Evolutionary conservation across 495 filamentous ascomycete genomes (phyloP), one percentile per base, ranked within the genome.

Genomic region (Aspergillus asperescens): DNA sequence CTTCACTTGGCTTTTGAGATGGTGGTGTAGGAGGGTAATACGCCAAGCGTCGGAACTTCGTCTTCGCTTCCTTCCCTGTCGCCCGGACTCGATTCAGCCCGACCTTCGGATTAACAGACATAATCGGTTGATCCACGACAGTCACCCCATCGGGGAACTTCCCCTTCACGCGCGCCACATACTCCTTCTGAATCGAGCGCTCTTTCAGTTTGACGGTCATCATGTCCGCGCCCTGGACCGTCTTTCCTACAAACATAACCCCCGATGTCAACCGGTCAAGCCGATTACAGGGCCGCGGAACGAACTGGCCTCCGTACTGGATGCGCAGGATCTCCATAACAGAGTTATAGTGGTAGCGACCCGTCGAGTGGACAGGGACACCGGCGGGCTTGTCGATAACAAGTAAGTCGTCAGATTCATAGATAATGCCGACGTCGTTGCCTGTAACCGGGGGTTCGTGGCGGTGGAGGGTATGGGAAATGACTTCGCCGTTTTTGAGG

Each of bases 301-400:
- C 73, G 69, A 80, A 95, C 7, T 72, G 71, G n/a, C 77, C 67
- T 7, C 81, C 77, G 45, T 89, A 76, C 62, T 95, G 85, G 3
- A 86, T 75, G 54, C 87, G 85, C 78, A 98, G 83, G 56, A 98
- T 95, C 73, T 98, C 92, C 18, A 95, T 77, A 34, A 98, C 77
- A 1, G 88, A 87, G 68, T 98, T 97, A 75, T 86, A 95, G 67
- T 91, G 87, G 70, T 98, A 98, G 18, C 93, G 84, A 10, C 93
- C 93, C 9, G 93, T 91, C 13, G 93, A 84, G 68, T 98, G 93
- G 0, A 98, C 93, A 0, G 93, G 93, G 16, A 98, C 79, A 9
- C 93, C 93, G 18, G 93, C 85, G 1, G 93, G 93, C 69, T 98
- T 98, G 71, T 95, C 90, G 62, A 98, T 95, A 46, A 96, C 90